A percentile compares a stretch with the other conserved stretches of the same genome.
These are phyloP conservation scores for Amphicarpaea edgeworthii DNA, from an alignment of 306 rosid species.

Conservation along the genomic window DNA sequence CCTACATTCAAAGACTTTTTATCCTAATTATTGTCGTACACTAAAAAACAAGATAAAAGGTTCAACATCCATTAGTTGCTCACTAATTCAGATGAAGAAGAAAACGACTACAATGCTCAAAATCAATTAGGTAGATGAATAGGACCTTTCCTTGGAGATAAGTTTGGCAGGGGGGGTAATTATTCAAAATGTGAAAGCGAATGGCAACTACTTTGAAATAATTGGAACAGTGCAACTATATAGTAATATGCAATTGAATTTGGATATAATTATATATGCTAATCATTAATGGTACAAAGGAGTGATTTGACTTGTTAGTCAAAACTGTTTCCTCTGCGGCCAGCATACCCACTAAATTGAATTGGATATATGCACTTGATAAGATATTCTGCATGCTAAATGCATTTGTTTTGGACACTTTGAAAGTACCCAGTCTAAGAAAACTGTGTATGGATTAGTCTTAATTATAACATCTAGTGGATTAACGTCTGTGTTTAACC, in stretches of 20 bases:
- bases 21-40: background rate
- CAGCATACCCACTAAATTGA: slow-evolving; percentile 44
- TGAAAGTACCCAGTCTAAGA: background rate
- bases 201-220: slow-evolving; percentile 45
- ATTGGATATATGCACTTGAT: slow-evolving; percentile 28
- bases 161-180: slow-evolving; percentile 46
- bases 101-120: slow-evolving; percentile 38
- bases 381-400: slow-evolving; percentile 15
- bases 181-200: slow-evolving; percentile 44
- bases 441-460: slow-evolving; percentile 23
- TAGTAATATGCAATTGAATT: slow-evolving; percentile 37
- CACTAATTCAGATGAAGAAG: slow-evolving; percentile 29
- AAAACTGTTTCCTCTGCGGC: slow-evolving; percentile 36
- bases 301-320: slow-evolving; percentile 45
- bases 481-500: slow-evolving; percentile 26
- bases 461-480: slow-evolving; percentile 37
- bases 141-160: slow-evolving; percentile 34
- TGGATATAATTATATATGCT: slow-evolving; percentile 41
- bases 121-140: slow-evolving; percentile 49
- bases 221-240: slow-evolving; percentile 23
- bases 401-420: slow-evolving; percentile 39
- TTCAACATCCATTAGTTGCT: slow-evolving; percentile 37
- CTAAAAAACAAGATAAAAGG: slow-evolving; percentile 35
- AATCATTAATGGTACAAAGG: slow-evolving; percentile 45
- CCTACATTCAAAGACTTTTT: slow-evolving; percentile 35